phyloP scores from a whole-genome alignment of 352 stramenopile genomes.

The Globisporangium ultimum region DNA sequence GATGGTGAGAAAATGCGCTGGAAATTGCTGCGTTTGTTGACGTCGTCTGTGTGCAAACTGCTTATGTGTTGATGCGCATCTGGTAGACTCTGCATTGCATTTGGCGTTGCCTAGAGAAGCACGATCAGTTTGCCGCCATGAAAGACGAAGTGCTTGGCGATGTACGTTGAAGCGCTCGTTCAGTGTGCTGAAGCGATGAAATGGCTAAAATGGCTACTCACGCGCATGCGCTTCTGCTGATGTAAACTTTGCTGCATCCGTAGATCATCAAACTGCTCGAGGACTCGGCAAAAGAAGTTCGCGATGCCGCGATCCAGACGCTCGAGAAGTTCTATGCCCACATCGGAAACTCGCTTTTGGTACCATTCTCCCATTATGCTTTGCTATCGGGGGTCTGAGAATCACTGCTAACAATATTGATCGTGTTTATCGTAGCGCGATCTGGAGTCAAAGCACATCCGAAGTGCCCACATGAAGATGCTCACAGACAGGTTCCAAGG shows the following conservation, averaged over 20 bases:
- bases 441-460: constrained; percentile 73
- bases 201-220: not conserved
- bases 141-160: constrained; percentile 63
- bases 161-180: constrained; percentile 19
- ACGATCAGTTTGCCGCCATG: constrained; percentile 39
- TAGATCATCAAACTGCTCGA: constrained; percentile 66
- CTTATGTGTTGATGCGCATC: too few relatives aligned
- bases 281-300: constrained; percentile 84
- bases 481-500: constrained; percentile 52
- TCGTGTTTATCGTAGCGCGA: constrained; percentile 30
- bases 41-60: too few relatives aligned
- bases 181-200: not conserved
- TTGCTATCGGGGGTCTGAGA: too few relatives aligned
- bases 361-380: constrained; percentile 14
- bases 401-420: not conserved
- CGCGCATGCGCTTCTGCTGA: constrained; percentile 1
- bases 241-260: not conserved
- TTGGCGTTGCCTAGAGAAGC: constrained; percentile 56
- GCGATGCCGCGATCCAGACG: constrained; percentile 57
- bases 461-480: constrained; percentile 71
- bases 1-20: not conserved
- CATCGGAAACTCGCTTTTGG: constrained; percentile 66
- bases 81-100: constrained; percentile 57
- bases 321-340: constrained; percentile 76
- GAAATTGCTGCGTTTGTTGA: too few relatives aligned